phyloP scores from a whole-genome alignment of 2,329 filamentous ascomycete species.

The Achaetomium macrosporum region DNA sequence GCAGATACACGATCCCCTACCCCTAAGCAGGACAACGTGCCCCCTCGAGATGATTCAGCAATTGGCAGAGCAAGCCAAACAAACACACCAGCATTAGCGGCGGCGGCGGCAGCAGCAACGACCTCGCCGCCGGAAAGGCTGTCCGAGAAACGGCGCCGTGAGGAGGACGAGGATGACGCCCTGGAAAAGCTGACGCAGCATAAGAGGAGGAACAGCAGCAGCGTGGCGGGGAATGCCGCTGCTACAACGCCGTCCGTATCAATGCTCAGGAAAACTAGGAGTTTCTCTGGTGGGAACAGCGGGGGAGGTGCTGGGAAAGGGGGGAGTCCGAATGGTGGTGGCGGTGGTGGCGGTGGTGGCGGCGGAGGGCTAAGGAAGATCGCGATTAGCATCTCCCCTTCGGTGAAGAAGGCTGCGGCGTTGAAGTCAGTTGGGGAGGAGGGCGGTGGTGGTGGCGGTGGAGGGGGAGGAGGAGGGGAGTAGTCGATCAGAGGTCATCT shows the following conservation, averaged over 20 bases:
- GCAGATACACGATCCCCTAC: conserved; percentile 19
- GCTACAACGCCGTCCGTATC: background rate
- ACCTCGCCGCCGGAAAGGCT: conserved; percentile 69
- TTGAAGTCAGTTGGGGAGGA: background rate
- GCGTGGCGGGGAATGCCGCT: conserved; percentile 37
- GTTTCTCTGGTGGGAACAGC: background rate
- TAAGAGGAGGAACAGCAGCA: conserved; percentile 56
- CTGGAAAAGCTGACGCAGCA: conserved; percentile 71
- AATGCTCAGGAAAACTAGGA: conserved; percentile 37
- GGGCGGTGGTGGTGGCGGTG: background rate
- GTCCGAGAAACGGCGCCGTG: conserved; percentile 82
- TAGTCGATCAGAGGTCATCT: background rate
- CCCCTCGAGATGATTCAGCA: too few species aligned
- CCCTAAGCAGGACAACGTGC: background rate
- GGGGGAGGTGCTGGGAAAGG: background rate
- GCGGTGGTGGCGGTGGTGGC: background rate
- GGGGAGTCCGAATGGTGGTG: background rate
- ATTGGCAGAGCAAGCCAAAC: conserved; percentile 18
- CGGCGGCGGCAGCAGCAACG: conserved; percentile 15
- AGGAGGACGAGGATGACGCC: conserved; percentile 91
- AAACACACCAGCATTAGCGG: conserved; percentile 26
- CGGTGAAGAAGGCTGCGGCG: conserved; percentile 14
- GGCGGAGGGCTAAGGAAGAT: conserved; percentile 18
- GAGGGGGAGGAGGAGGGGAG: background rate
- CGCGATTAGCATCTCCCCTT: conserved; percentile 21